Evolutionary conservation across 345 rosid genomes (phyloP).

Genomic region (Aegle marmelos): DNA sequence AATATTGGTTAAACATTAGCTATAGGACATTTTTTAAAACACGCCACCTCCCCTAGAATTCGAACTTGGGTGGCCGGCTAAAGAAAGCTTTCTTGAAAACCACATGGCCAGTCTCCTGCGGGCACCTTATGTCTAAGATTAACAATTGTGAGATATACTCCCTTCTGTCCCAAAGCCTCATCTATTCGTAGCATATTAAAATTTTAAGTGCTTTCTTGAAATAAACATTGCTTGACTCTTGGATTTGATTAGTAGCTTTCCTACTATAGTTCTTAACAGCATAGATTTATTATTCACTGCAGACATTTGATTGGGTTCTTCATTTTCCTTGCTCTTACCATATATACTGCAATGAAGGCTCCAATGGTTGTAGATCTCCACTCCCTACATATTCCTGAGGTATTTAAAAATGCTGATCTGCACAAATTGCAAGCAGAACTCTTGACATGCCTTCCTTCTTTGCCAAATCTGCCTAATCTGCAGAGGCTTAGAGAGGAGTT

Average conservation of each 20-base stretch:
- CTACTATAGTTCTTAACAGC: background rate
- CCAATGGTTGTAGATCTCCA: conserved; percentile 84
- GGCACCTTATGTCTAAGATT: background rate
- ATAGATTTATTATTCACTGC: conserved; percentile 22
- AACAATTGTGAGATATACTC: background rate
- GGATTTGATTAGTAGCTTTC: background rate
- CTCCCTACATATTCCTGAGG: conserved; percentile 63
- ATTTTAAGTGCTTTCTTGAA: background rate
- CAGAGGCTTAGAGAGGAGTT: conserved; percentile 47
- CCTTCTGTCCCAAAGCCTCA: background rate
- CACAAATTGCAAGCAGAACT: conserved; percentile 64
- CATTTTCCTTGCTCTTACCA: conserved; percentile 80
- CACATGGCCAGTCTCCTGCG: too few relatives aligned
- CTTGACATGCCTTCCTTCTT: conserved; percentile 64
- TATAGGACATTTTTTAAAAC: background rate
- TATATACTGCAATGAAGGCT: conserved; percentile 78
- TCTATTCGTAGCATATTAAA: background rate
- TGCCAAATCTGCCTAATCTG: conserved; percentile 57
- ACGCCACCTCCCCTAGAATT: too few relatives aligned
- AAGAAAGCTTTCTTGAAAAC: too few relatives aligned
- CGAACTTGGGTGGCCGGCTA: too few relatives aligned
- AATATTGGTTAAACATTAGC: background rate
- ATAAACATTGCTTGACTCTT: background rate
- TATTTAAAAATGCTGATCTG: conserved; percentile 67
- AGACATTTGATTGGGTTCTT: conserved; percentile 99